These are phyloP conservation scores for Hygrophila difformis DNA, from an alignment of 257 asterid species.

Conservation along the genomic window DNA sequence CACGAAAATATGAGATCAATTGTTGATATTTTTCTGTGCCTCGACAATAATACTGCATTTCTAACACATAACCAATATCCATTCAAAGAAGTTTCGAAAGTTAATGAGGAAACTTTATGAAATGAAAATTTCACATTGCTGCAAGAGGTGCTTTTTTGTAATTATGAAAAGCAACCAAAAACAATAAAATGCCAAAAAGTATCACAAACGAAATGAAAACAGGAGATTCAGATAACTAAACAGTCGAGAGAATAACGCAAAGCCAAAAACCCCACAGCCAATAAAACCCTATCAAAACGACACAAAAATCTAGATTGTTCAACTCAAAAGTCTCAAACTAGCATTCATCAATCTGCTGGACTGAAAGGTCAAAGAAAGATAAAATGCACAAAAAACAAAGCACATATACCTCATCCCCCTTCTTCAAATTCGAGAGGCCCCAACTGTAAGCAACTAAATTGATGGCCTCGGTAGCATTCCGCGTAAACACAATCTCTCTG, in stretches of 20 bases:
- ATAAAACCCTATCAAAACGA: constrained; percentile 1
- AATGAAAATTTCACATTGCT: too few species aligned
- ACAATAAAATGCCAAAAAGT: too few species aligned
- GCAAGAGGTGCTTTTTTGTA: too few species aligned
- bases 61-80: neutral
- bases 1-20: too few species aligned
- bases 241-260: neutral
- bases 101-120: neutral
- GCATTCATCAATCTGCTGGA: constrained; percentile 9
- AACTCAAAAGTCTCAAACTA: too few species aligned
- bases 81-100: neutral
- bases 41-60: too few species aligned
- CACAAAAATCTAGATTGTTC: constrained; percentile 10
- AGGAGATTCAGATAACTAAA: neutral
- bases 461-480: constrained; percentile 96
- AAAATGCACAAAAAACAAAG: neutral
- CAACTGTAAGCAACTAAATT: constrained; percentile 91
- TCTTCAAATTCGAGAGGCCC: constrained; percentile 73
- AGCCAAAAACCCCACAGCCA: neutral
- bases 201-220: too few species aligned
- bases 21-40: too few species aligned
- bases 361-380: neutral
- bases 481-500: constrained; percentile 82
- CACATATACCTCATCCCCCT: constrained; percentile 72
- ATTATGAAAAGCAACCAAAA: too few species aligned